A percentile compares a stretch with the other conserved stretches of the same genome.
These are phyloP conservation scores for Ceratocystis eucalypticola DNA, from an alignment of 2,329 filamentous ascomycete species.

Conservation along the genomic window DNA sequence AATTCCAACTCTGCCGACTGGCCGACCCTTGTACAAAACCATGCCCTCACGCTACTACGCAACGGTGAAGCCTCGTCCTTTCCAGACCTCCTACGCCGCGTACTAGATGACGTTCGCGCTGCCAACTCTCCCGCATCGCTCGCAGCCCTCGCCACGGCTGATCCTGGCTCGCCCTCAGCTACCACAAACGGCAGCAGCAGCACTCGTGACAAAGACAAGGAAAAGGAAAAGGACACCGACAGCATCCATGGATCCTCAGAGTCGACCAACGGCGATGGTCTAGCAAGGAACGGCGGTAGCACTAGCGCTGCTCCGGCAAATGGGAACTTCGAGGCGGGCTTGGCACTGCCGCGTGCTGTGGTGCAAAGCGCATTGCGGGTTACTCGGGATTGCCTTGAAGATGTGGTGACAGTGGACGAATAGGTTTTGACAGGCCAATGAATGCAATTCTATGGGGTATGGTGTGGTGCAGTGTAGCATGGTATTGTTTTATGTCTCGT, in stretches of 20 bases:
- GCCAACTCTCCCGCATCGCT: slow-evolving; percentile 28
- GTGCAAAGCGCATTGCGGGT: slow-evolving; percentile 48
- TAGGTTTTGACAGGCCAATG: background rate
- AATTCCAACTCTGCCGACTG: slow-evolving; percentile 47
- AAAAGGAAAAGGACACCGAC: background rate
- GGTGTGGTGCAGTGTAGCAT: background rate
- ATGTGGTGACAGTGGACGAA: slow-evolving; percentile 31
- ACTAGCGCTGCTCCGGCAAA: slow-evolving; percentile 20
- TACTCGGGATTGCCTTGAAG: slow-evolving; percentile 45
- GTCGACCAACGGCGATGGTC: background rate
- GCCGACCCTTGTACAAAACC: slow-evolving; percentile 45
- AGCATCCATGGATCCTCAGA: slow-evolving; percentile 1
- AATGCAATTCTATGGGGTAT: background rate
- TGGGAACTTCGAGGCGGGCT: slow-evolving; percentile 22
- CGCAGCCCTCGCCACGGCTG: background rate
- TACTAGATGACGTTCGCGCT: slow-evolving; percentile 48
- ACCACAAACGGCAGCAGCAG: slow-evolving; percentile 16
- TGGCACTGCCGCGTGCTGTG: slow-evolving; percentile 46
- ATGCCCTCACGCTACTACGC: slow-evolving; percentile 47
- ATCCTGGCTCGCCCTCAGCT: slow-evolving; percentile 23
- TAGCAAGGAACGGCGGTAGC: slow-evolving; percentile 25
- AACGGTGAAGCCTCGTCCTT: slow-evolving; percentile 46
- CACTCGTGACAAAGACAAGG: slow-evolving; percentile 19
- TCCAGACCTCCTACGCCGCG: slow-evolving; percentile 45
- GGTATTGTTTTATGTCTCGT: background rate